Base-by-base conservation (phyloP, 257 asterid species). In the Phtheirospermum japonicum region DNA sequence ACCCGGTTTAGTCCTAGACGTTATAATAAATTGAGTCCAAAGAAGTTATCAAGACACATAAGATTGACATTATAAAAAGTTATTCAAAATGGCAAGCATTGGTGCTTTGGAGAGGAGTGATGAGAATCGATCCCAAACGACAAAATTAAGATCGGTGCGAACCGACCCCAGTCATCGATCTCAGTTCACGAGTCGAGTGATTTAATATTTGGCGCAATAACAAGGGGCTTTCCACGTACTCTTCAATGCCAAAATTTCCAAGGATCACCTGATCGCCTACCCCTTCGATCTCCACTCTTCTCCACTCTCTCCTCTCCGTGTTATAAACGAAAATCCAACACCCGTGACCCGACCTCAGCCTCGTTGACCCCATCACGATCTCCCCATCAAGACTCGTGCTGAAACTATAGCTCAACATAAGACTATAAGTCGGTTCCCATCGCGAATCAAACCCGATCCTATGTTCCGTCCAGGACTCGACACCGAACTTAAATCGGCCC, bases 231-330 rank as follows among this genome's bases (percentile, higher is more conserved):
- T 42, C 65, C 23, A 42, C 65, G 14, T 23, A 42, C 1, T 60
- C 65, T 40, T 60, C 65, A 23, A 42, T n/a, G 12, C n/a, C 10
- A 26, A 60, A 20, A n/a, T 26, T 13, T 7, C 18, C 18, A 11
- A 43, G 4, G n/a, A 39, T 39, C 36, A 13, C 0, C 11, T 4
- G n/a, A 52, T 7, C 0, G 20, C n/a, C 3, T 42, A 42, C 0
- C n/a, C 65, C 65, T 40, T 5, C n/a, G 8, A 60, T 31, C 26
- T 60, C 54, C 7, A 60, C 26, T 26, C 12, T 26, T 5, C 55
- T 60, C 65, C 65, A 60, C 6, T 26, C n/a, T 30, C 14, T 6
- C 8, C 4, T 42, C 13, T 23, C 55, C 37, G 40, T 5, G n/a
- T 60, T 14, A 23, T 42, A 43, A 23, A 12, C 0, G 23, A 60